Conservation (phyloP, 352 stramenopile genomes). For the Pythium scleroteichum region DNA sequence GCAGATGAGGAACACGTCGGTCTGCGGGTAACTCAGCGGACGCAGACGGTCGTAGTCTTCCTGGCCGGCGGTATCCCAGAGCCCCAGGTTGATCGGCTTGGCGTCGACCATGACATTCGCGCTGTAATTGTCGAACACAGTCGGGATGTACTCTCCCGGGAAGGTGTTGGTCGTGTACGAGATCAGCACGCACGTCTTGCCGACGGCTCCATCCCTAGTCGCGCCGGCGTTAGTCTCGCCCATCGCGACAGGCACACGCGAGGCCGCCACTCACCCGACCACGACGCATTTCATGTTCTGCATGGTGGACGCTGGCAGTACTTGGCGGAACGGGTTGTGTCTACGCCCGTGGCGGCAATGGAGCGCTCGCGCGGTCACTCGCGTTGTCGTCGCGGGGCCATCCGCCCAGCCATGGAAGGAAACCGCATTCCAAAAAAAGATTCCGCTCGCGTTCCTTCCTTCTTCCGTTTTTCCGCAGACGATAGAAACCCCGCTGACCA, state of each 20-base stretch:
- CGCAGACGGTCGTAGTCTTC: slow-evolving; percentile 97
- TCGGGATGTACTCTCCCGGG: slow-evolving; percentile 96
- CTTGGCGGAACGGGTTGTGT: slow-evolving; percentile 22
- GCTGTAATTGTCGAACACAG: slow-evolving; percentile 94
- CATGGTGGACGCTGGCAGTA: slow-evolving; percentile 49
- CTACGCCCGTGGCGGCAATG: neutral
- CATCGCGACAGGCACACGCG: too few species aligned
- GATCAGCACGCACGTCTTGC: slow-evolving; percentile 97
- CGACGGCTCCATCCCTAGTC: slow-evolving; percentile 92
- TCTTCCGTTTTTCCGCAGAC: slow-evolving; percentile 26
- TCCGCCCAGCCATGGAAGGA: slow-evolving; percentile 24
- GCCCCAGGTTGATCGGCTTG: slow-evolving; percentile 94
- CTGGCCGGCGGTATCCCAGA: slow-evolving; percentile 97
- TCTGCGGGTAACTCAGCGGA: slow-evolving; percentile 95
- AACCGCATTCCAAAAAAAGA: slow-evolving; percentile 34
- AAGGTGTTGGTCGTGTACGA: slow-evolving; percentile 98
- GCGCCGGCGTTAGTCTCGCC: too few species aligned
- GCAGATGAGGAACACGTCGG: slow-evolving; percentile 96
- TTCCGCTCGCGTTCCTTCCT: slow-evolving; percentile 36
- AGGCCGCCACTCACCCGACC: slow-evolving; percentile 49
- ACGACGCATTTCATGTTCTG: slow-evolving; percentile 97
- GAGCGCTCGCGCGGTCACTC: too few species aligned
- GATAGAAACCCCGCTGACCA: slow-evolving; percentile 3
- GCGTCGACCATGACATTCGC: slow-evolving; percentile 93
- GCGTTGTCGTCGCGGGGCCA: too few species aligned